Conservation (phyloP, 805 yeast species). For the Candida sanyiensis region DNA sequence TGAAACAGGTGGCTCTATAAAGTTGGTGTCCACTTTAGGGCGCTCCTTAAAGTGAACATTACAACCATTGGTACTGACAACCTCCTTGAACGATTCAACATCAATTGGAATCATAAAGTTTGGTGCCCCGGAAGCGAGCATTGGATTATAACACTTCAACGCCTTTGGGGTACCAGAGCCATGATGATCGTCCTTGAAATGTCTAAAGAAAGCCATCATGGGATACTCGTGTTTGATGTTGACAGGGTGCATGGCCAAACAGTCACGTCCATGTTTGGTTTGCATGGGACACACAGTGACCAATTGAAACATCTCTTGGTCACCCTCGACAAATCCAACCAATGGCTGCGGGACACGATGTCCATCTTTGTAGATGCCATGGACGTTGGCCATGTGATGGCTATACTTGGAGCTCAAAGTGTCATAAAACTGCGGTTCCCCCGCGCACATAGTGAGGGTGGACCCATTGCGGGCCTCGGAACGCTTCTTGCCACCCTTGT, state of each 20-base stretch:
- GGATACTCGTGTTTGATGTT: not conserved
- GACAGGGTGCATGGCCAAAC: not conserved
- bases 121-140: not conserved
- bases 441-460: not conserved
- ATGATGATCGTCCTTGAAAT: not conserved
- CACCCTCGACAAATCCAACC: not conserved
- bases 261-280: not conserved
- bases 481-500: not conserved
- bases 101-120: conserved; percentile 1
- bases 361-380: conserved; percentile 8
- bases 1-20: too few relatives aligned
- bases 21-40: not conserved
- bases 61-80: not conserved
- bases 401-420: conserved; percentile 7
- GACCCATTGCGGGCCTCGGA: conserved; percentile 4
- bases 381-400: conserved; percentile 8
- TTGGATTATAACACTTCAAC: not conserved
- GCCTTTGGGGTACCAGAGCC: not conserved
- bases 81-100: not conserved
- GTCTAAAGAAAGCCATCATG: not conserved
- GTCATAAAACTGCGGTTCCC: conserved; percentile 8
- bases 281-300: not conserved
- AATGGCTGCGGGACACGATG: not conserved
- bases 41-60: not conserved
- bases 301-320: not conserved